Percentiles rank a stretch among this genome's conserved stretches.
phyloP scores from a whole-genome alignment of 106 monocot genomes.

The Allium cepa region DNA sequence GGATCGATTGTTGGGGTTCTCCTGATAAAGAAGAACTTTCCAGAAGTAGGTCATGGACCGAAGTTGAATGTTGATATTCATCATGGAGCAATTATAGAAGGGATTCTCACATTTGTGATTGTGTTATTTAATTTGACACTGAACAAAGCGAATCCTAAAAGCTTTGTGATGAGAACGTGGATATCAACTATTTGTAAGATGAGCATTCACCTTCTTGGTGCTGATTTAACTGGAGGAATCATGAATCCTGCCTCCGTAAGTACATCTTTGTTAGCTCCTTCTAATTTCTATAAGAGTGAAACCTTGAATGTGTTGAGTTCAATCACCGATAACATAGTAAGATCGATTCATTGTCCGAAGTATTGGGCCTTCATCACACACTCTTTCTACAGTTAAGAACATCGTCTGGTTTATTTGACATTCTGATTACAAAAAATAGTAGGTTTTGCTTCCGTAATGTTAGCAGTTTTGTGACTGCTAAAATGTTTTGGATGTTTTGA shows the following conservation, averaged over 20 bases:
- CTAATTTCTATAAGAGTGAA: not conserved
- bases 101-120: conserved; percentile 65
- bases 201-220: conserved; percentile 72
- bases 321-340: too few relatives aligned
- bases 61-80: conserved; percentile 65
- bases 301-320: not conserved
- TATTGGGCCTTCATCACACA: too few relatives aligned
- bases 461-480: too few relatives aligned
- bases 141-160: conserved; percentile 56
- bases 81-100: conserved; percentile 87
- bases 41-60: conserved; percentile 71
- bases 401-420: too few relatives aligned
- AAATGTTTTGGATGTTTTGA: too few relatives aligned
- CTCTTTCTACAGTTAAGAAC: too few relatives aligned
- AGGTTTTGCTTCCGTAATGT: too few relatives aligned
- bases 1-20: conserved; percentile 65
- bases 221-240: conserved; percentile 91
- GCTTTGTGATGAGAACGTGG: conserved; percentile 96
- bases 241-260: conserved; percentile 99
- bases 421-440: too few relatives aligned
- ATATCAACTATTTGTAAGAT: conserved; percentile 73
- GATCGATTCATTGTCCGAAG: too few relatives aligned
- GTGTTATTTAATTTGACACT: conserved; percentile 56
- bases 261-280: not conserved
- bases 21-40: conserved; percentile 40